Percentiles rank a stretch among this genome's conserved stretches.
phyloP scores from a whole-genome alignment of 257 asterid species.

The Solanum lycopersicoides region DNA sequence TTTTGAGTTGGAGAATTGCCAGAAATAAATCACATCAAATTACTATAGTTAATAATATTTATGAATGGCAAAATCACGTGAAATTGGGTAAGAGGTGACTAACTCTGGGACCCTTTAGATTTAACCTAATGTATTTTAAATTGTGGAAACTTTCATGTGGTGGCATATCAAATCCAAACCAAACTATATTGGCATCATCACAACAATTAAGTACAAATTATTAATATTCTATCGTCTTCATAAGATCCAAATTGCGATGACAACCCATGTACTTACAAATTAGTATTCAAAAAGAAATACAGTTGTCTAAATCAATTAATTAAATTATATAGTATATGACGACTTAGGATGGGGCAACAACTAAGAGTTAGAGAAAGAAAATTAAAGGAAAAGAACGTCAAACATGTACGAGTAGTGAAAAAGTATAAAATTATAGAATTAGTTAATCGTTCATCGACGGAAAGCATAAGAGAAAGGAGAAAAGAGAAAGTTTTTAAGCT shows the following conservation, averaged over 20 bases:
- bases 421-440: too few relatives aligned
- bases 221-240: slow-evolving; percentile 15
- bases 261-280: background rate
- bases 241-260: background rate
- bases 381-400: background rate
- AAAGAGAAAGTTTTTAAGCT: too few relatives aligned
- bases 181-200: background rate
- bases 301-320: background rate
- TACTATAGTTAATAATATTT: background rate
- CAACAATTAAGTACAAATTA: background rate
- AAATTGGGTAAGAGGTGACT: background rate
- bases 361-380: background rate
- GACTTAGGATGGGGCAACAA: background rate
- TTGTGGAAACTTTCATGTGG: background rate
- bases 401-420: too few relatives aligned
- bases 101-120: background rate
- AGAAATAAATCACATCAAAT: background rate
- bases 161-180: background rate
- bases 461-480: too few relatives aligned
- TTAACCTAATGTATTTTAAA: slow-evolving; percentile 1
- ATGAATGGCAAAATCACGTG: background rate
- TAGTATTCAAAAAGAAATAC: background rate
- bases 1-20: background rate
- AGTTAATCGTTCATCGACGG: too few relatives aligned
- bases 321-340: background rate